A percentile compares a stretch with the other conserved stretches of the same genome.
These are phyloP conservation scores for Trichoderma sp. DNA, from an alignment of 2,329 filamentous ascomycete genomes.

Conservation along the genomic window DNA sequence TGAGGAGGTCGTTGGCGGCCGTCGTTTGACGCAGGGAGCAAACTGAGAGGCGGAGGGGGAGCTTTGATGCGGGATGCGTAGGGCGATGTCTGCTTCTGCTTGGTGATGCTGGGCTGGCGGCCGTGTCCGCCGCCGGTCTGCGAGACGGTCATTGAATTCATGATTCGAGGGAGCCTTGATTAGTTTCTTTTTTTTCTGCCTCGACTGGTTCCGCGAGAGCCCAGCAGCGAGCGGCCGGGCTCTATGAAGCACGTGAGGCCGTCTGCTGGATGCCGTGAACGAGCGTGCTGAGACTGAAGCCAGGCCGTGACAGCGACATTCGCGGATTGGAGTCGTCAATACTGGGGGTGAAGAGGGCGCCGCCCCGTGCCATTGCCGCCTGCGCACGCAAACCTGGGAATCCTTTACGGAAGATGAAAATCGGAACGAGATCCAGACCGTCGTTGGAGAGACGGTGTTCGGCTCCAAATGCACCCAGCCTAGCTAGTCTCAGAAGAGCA, in stretches of 20 bases:
- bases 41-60: constrained; percentile 20
- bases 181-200: background rate
- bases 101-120: constrained; percentile 20
- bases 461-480: background rate
- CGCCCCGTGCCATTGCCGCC: constrained; percentile 23
- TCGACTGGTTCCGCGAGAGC: constrained; percentile 21
- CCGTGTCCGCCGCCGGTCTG: constrained; percentile 20
- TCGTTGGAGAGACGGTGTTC: background rate
- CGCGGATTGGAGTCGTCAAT: constrained; percentile 8
- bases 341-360: constrained; percentile 5
- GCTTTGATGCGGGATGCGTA: constrained; percentile 27
- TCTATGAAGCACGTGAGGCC: constrained; percentile 19
- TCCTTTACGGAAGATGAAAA: constrained; percentile 3
- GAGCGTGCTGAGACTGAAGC: background rate
- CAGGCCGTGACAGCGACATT: constrained; percentile 12
- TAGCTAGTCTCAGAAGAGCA: constrained; percentile 7
- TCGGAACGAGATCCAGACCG: background rate
- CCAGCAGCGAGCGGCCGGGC: constrained; percentile 25
- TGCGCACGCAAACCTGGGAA: background rate
- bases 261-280: background rate
- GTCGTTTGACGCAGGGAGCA: background rate
- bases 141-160: constrained; percentile 27
- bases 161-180: background rate
- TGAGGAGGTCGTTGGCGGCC: constrained; percentile 23
- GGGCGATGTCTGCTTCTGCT: constrained; percentile 26